Percentiles rank a stretch among this genome's conserved stretches.
These are phyloP conservation scores for Cryptococcus neoformans DNA, from an alignment of 1,284 basidiomycete species.

Conservation along the genomic window DNA sequence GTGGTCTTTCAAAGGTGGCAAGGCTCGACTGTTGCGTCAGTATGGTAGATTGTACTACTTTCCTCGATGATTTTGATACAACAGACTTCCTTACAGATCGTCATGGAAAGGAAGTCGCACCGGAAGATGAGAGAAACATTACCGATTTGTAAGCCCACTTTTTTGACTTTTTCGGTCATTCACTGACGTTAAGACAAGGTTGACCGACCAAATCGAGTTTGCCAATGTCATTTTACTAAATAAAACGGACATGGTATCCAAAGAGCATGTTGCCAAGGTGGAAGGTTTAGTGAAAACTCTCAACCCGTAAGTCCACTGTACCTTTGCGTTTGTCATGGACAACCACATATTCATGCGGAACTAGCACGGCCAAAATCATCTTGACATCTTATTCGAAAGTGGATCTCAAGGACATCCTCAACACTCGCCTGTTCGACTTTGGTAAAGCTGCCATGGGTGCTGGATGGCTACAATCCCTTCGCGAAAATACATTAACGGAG, in stretches of 20 bases:
- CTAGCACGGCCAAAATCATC: conserved; percentile 41
- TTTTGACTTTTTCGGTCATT: not conserved
- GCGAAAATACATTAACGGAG: conserved; percentile 38
- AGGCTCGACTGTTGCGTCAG: conserved; percentile 42
- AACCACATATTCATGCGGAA: not conserved
- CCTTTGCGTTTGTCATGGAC: not conserved
- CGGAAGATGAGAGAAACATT: conserved; percentile 53
- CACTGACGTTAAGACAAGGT: conserved; percentile 32
- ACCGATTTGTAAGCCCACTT: conserved; percentile 41
- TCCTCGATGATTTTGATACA: conserved; percentile 51
- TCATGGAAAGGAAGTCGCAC: conserved; percentile 38
- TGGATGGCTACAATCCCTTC: conserved; percentile 51
- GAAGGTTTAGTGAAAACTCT: conserved; percentile 45
- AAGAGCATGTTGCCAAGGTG: conserved; percentile 39
- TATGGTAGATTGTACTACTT: conserved; percentile 43
- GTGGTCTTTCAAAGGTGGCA: conserved; percentile 49
- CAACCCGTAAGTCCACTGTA: conserved; percentile 46
- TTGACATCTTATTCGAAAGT: conserved; percentile 41
- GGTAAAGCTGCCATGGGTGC: conserved; percentile 50
- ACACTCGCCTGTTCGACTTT: conserved; percentile 48
- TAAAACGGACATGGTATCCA: conserved; percentile 48
- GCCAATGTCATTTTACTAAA: conserved; percentile 52
- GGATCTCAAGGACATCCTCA: conserved; percentile 47
- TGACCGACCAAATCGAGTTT: conserved; percentile 53
- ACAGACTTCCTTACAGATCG: conserved; percentile 53